Conservation (phyloP, 495 filamentous ascomycete species). For the Aspergillus affinis region DNA sequence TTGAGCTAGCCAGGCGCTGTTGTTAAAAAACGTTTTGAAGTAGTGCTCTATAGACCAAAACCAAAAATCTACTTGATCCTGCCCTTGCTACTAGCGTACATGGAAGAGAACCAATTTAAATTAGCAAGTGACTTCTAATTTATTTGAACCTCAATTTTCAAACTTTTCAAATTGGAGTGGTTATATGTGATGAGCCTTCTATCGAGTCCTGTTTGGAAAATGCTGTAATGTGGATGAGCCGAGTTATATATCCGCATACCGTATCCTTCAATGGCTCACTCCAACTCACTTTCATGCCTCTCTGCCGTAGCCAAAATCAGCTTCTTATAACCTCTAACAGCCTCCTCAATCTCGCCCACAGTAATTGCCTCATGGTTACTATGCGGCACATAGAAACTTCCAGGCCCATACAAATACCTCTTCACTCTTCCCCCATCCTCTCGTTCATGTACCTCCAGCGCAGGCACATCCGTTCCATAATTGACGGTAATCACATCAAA, state of each 20-base stretch:
- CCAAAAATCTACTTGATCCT: no score
- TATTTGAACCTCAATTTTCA: no score
- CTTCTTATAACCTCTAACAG: constrained; percentile 65
- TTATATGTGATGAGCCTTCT: no score
- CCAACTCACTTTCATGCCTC: background rate
- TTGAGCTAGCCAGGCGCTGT: constrained; percentile 47
- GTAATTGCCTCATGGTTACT: constrained; percentile 70
- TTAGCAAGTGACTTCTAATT: no score
- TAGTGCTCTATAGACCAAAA: no score
- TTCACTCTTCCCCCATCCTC: constrained; percentile 57
- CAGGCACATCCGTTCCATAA: constrained; percentile 1
- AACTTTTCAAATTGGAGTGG: no score
- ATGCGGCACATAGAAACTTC: constrained; percentile 75
- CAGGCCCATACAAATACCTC: constrained; percentile 75
- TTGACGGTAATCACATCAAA: constrained; percentile 1
- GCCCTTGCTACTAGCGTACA: no score
- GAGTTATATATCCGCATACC: no score
- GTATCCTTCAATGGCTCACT: no score
- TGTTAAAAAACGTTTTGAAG: background rate
- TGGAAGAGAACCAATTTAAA: no score
- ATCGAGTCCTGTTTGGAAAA: no score
- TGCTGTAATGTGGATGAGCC: no score
- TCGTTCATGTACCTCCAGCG: constrained; percentile 23
- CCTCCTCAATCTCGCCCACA: constrained; percentile 60
- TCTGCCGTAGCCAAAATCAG: constrained; percentile 3